Percentiles rank a stretch among this genome's conserved stretches.
These are phyloP conservation scores for Debaryomyces prosopidis DNA, from an alignment of 805 yeast species.

Conservation along the genomic window DNA sequence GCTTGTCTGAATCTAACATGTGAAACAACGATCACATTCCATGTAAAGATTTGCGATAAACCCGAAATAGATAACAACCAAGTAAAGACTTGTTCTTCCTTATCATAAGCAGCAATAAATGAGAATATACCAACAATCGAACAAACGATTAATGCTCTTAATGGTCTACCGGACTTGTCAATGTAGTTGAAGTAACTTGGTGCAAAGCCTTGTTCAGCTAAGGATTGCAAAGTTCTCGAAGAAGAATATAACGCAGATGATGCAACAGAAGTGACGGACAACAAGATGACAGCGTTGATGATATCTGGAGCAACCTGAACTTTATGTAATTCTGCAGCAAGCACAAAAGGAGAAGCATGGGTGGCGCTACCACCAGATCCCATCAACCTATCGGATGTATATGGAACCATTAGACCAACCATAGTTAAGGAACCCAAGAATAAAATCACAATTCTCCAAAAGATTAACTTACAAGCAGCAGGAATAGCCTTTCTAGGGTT, in stretches of 20 bases:
- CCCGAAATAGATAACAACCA: constrained; percentile 46
- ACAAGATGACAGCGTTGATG: constrained; percentile 41
- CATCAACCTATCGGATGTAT: constrained; percentile 31
- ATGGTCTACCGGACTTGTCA: constrained; percentile 43
- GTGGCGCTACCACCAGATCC: constrained; percentile 31
- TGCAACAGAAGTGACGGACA: constrained; percentile 44
- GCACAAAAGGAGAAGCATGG: constrained; percentile 43
- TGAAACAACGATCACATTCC: constrained; percentile 42
- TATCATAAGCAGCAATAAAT: constrained; percentile 42
- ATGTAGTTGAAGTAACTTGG: constrained; percentile 39
- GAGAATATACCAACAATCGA: constrained; percentile 38
- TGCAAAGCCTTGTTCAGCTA: constrained; percentile 44
- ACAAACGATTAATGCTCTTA: constrained; percentile 34
- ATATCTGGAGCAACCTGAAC: constrained; percentile 40
- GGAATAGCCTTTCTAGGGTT: constrained; percentile 37
- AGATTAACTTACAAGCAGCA: constrained; percentile 40
- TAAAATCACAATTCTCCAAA: constrained; percentile 37
- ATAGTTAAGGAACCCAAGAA: constrained; percentile 41
- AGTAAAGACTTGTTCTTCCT: constrained; percentile 38
- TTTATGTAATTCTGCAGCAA: constrained; percentile 43
- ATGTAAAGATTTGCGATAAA: constrained; percentile 42
- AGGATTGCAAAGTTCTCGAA: constrained; percentile 43
- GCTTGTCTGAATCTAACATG: constrained; percentile 43
- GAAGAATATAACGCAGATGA: constrained; percentile 43
- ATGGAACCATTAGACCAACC: constrained; percentile 42